Percentiles rank a stretch among this genome's conserved stretches.
Conservation (phyloP, 2,329 filamentous ascomycete species). For the Colletotrichum sp. region DNA sequence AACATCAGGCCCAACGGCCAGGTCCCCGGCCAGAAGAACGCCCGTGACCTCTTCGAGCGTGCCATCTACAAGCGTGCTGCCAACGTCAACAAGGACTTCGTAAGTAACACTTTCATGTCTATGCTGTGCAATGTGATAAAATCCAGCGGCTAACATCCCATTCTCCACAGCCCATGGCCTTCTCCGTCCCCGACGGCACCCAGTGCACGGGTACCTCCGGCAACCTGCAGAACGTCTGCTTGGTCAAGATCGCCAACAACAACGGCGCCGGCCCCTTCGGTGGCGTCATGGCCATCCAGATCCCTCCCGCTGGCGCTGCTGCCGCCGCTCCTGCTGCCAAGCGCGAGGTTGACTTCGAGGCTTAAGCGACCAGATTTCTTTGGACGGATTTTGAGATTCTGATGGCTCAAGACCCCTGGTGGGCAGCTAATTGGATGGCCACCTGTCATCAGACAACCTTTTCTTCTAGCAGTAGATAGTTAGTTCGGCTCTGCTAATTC, state of each 20-base stretch:
- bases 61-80: slow-evolving; percentile 30
- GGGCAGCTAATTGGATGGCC: neutral
- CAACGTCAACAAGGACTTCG: slow-evolving; percentile 32
- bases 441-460: neutral
- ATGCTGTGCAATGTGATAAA: neutral
- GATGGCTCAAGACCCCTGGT: neutral
- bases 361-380: neutral
- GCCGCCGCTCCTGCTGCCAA: slow-evolving; percentile 7
- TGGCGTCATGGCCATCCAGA: slow-evolving; percentile 44
- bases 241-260: slow-evolving; percentile 48
- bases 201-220: slow-evolving; percentile 40
- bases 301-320: slow-evolving; percentile 25
- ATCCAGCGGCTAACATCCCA: neutral
- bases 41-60: slow-evolving; percentile 25
- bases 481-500: neutral
- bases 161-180: slow-evolving; percentile 30
- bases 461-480: neutral
- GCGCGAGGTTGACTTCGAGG: neutral
- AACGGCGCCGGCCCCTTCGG: slow-evolving; percentile 44
- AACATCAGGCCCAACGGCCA: slow-evolving; percentile 32
- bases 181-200: slow-evolving; percentile 40
- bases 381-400: neutral
- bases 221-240: slow-evolving; percentile 39
- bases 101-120: slow-evolving; percentile 9
- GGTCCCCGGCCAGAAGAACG: neutral